Conservation (phyloP, 1,284 basidiomycete species). For the Melanopsichium pennsylvanicum region DNA sequence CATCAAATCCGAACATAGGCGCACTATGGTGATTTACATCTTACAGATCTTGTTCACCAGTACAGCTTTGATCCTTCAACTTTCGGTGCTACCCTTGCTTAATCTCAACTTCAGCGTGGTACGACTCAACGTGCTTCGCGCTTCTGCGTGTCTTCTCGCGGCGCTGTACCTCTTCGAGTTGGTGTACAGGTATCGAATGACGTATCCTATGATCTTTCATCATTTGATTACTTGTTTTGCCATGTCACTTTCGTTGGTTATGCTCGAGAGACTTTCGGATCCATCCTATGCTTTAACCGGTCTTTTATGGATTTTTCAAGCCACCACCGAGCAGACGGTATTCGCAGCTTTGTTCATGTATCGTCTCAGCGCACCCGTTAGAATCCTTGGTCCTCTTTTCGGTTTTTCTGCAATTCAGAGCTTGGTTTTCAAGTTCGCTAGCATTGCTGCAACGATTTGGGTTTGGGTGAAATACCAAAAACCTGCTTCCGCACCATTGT, state of each 20-base stretch:
- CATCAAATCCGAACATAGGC: constrained; percentile 18
- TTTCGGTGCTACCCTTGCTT: constrained; percentile 13
- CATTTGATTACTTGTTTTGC: constrained; percentile 40
- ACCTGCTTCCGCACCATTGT: background rate
- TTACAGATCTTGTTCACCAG: constrained; percentile 27
- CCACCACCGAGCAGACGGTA: constrained; percentile 39
- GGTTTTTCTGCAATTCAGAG: constrained; percentile 28
- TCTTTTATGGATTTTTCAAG: constrained; percentile 37
- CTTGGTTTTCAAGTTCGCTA: constrained; percentile 38
- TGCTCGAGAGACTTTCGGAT: constrained; percentile 23
- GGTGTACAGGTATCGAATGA: constrained; percentile 38
- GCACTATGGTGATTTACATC: constrained; percentile 30
- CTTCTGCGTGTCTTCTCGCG: constrained; percentile 16
- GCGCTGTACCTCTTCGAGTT: constrained; percentile 46
- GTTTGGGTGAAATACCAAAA: constrained; percentile 30
- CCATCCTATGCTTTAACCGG: constrained; percentile 30
- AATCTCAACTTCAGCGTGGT: constrained; percentile 7
- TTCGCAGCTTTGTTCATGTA: constrained; percentile 43
- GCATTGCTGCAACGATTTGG: constrained; percentile 21
- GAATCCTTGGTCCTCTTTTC: constrained; percentile 11
- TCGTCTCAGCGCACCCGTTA: constrained; percentile 12
- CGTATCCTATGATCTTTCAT: constrained; percentile 36
- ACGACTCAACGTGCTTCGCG: constrained; percentile 17
- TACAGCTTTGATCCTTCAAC: constrained; percentile 12
- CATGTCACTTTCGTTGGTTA: constrained; percentile 23